A percentile compares a stretch with the other conserved stretches of the same genome.
phyloP scores from a whole-genome alignment of 2,329 filamentous ascomycete genomes.

The Colletotrichum scovillei region DNA sequence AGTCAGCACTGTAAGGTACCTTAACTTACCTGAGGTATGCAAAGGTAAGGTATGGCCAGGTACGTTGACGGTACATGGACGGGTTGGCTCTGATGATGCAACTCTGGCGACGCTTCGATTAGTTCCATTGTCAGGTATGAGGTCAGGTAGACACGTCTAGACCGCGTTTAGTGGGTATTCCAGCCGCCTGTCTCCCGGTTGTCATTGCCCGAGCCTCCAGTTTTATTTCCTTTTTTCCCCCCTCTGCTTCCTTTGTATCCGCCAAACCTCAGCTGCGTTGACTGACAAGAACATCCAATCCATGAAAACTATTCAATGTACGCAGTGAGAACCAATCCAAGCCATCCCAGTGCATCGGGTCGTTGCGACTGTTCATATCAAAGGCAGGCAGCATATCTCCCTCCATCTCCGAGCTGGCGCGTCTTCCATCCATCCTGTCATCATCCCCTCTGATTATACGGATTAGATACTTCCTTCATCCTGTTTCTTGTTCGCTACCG shows the following conservation, averaged over 20 bases:
- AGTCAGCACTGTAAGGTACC: neutral
- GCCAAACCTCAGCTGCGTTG: constrained; percentile 6
- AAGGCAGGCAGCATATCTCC: constrained; percentile 5
- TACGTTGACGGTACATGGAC: neutral
- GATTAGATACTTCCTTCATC: neutral
- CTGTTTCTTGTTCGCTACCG: neutral
- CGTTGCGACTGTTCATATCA: neutral
- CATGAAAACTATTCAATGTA: too few relatives aligned
- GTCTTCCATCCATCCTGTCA: neutral
- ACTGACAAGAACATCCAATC: neutral
- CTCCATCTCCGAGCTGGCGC: neutral
- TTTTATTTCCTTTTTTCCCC: neutral
- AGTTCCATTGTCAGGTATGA: constrained; percentile 17
- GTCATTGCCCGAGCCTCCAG: neutral
- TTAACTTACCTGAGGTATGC: too few relatives aligned
- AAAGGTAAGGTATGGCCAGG: neutral
- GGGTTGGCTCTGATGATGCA: constrained; percentile 14
- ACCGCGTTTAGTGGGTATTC: constrained; percentile 10
- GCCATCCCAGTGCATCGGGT: constrained; percentile 12
- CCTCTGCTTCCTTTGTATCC: neutral
- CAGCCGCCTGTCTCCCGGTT: constrained; percentile 6
- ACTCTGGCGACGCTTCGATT: neutral
- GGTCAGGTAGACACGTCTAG: constrained; percentile 19
- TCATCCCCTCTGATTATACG: neutral
- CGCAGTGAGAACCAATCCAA: neutral